phyloP scores from a whole-genome alignment of 148 eudicot genomes.

The Rhododendron ferrugineum region DNA sequence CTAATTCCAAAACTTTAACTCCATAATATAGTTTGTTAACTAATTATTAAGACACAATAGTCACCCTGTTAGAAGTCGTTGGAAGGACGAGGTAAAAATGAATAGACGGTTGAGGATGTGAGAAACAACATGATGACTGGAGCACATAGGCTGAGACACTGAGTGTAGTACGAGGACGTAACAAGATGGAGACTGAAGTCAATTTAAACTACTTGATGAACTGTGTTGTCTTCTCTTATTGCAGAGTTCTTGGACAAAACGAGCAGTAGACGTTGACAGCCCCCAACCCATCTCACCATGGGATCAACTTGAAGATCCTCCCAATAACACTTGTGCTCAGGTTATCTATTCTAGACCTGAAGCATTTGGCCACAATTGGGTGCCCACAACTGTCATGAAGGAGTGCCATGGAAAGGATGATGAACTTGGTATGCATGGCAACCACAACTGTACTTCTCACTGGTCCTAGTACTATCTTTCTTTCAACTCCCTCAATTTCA shows the following conservation, averaged over 20 bases:
- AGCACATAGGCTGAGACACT: neutral
- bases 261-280: conserved; percentile 63
- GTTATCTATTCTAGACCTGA: conserved; percentile 48
- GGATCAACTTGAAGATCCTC: conserved; percentile 46
- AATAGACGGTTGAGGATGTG: neutral
- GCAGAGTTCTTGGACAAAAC: conserved; percentile 87
- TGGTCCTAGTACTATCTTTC: neutral
- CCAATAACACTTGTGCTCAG: conserved; percentile 76
- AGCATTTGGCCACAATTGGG: conserved; percentile 49
- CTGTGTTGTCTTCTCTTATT: conserved; percentile 2
- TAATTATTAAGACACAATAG: neutral
- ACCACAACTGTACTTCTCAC: neutral
- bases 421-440: conserved; percentile 36
- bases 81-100: neutral
- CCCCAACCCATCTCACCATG: conserved; percentile 43
- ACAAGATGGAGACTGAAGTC: neutral
- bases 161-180: neutral
- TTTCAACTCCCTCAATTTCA: neutral
- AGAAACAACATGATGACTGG: neutral
- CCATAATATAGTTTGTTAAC: neutral
- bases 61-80: neutral
- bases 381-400: conserved; percentile 31
- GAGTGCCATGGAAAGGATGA: conserved; percentile 25
- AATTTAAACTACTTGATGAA: neutral
- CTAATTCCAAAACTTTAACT: neutral